These are phyloP conservation scores for Tremella mesenterica DNA, from an alignment of 768 basidiomycete genomes.

Conservation along the genomic window DNA sequence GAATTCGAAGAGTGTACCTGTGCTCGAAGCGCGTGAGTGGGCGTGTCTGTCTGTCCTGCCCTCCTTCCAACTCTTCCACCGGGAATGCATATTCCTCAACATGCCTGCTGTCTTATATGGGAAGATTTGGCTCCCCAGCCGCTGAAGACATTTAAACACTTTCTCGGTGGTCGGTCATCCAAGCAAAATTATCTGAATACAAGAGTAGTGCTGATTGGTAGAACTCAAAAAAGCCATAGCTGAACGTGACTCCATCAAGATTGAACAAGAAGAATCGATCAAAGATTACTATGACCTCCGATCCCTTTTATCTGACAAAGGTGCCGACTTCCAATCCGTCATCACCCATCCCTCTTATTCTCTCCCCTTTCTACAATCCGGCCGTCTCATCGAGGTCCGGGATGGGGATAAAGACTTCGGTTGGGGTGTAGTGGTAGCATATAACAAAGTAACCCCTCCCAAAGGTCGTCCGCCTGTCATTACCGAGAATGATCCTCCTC, in stretches of 20 bases:
- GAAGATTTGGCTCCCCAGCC: too few relatives aligned
- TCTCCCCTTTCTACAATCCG: conserved; percentile 85
- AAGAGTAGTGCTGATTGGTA: too few relatives aligned
- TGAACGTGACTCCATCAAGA: conserved; percentile 55
- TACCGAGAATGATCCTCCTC: conserved; percentile 58
- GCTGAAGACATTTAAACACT: too few relatives aligned
- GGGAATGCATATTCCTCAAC: too few relatives aligned
- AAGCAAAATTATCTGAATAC: too few relatives aligned
- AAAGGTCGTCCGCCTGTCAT: conserved; percentile 53
- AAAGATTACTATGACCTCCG: conserved; percentile 85
- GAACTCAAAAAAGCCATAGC: conserved; percentile 70
- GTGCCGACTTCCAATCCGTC: conserved; percentile 77
- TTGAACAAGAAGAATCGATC: conserved; percentile 74
- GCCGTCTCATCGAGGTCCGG: conserved; percentile 84
- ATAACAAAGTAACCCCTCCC: conserved; percentile 71
- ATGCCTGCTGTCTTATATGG: too few relatives aligned
- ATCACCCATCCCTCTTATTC: conserved; percentile 91
- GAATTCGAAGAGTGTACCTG: conserved; percentile 80
- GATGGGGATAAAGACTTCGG: conserved; percentile 83
- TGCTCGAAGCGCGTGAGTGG: conserved; percentile 54
- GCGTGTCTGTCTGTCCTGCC: too few relatives aligned
- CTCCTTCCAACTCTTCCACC: too few relatives aligned
- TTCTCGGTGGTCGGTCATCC: too few relatives aligned
- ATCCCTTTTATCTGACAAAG: conserved; percentile 85
- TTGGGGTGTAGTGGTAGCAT: conserved; percentile 92